Evolutionary conservation across 2,329 filamentous ascomycete species (phyloP).

Genomic region (Ophiostoma piceae): DNA sequence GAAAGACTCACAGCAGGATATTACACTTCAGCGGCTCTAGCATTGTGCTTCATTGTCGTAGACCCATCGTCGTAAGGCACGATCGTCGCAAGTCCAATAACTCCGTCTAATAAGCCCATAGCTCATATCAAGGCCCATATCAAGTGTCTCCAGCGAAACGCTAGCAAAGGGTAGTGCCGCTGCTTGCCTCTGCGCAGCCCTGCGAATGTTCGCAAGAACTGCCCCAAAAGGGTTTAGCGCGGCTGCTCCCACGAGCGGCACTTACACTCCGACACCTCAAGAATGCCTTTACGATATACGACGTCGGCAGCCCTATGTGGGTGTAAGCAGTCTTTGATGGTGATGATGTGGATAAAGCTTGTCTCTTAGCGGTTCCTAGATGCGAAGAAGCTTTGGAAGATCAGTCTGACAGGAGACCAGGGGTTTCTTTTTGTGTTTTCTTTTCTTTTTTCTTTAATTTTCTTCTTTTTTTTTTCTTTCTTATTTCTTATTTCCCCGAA

Average conservation of each 20-base stretch:
- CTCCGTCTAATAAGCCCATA: not conserved
- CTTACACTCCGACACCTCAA: not conserved
- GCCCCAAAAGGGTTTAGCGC: constrained; percentile 21
- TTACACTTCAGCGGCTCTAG: not conserved
- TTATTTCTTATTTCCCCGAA: not conserved
- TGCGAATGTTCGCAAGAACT: constrained; percentile 20
- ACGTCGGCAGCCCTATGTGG: not conserved
- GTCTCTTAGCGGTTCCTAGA: not conserved
- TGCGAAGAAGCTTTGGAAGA: not conserved
- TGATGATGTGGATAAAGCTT: not conserved
- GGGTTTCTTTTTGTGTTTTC: not conserved
- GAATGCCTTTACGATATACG: not conserved
- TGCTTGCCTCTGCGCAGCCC: constrained; percentile 1
- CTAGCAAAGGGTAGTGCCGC: not conserved
- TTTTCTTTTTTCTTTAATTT: too few species aligned
- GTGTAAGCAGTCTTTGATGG: not conserved
- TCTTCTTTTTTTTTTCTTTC: not conserved
- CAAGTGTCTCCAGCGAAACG: not conserved
- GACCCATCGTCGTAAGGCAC: not conserved
- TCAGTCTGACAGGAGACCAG: not conserved
- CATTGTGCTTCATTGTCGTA: not conserved
- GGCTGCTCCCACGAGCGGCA: not conserved
- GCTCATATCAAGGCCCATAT: not conserved
- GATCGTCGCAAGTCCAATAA: not conserved
- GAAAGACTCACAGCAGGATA: not conserved